Percentiles rank a stretch among this genome's conserved stretches.
Conservation (phyloP, 805 yeast genomes). For the Starmerella stigmatis region DNA sequence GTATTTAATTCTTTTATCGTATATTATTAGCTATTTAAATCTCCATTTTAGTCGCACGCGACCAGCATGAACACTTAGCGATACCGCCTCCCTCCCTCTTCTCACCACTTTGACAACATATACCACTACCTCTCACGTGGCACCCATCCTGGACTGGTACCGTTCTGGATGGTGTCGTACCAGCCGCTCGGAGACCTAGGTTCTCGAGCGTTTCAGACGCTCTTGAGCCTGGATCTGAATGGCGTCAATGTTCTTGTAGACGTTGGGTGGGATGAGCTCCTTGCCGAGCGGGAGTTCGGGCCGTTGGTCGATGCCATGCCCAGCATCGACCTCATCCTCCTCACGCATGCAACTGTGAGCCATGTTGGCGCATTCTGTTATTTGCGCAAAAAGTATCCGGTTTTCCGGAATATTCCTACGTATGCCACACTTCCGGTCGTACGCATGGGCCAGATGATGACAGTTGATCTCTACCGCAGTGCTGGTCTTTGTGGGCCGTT, state of each 20-base stretch:
- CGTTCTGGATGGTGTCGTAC: conserved; percentile 29
- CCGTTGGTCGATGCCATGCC: conserved; percentile 35
- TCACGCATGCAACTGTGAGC: conserved; percentile 79
- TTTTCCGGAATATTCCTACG: conserved; percentile 54
- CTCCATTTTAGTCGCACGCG: too few species aligned
- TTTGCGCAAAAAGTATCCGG: conserved; percentile 47
- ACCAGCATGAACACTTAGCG: too few species aligned
- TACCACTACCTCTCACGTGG: neutral
- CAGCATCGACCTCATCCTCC: conserved; percentile 52
- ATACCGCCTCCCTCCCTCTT: too few species aligned
- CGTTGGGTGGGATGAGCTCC: conserved; percentile 34
- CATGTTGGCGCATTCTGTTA: conserved; percentile 71
- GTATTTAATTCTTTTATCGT: too few species aligned
- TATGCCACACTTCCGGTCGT: conserved; percentile 86
- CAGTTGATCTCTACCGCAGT: conserved; percentile 71
- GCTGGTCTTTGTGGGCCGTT: conserved; percentile 66
- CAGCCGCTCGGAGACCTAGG: conserved; percentile 24
- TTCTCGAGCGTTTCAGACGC: conserved; percentile 25
- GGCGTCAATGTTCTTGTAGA: conserved; percentile 31
- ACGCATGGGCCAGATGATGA: conserved; percentile 73
- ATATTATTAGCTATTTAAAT: too few species aligned
- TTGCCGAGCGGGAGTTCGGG: conserved; percentile 18
- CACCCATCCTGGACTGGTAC: neutral
- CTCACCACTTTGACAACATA: neutral
- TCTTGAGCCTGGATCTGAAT: conserved; percentile 29